Base-by-base conservation (phyloP, 2,329 filamentous ascomycete genomes). In the Emergomyces pasteurianus region DNA sequence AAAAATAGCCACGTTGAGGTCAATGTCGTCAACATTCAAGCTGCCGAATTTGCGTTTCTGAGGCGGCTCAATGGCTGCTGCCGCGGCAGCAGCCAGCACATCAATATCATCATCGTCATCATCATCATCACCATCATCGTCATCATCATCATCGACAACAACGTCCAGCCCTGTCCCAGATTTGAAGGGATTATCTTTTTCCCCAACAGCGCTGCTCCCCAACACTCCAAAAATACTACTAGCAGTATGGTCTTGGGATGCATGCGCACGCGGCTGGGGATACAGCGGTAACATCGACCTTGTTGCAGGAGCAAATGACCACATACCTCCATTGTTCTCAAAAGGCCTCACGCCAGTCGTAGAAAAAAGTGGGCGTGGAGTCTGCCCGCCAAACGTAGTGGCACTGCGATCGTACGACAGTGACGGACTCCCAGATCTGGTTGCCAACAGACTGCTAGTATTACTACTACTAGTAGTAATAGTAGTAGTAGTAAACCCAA, bases 1-100 rank as follows among this genome's bases (percentile, higher is more conserved):
- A 21, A 72, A 75, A 6, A 74, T 50, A 0, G 68, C 64, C 23
- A 68, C 62, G 4, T 63, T 58, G n/a, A 59, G 56, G 9, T 58
- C 61, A 54, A 72, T 40, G 1, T 26, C 49, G 2, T 50, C 47
- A 36, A 65, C 14, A 16, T 62, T 58, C 9, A 66, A 18, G n/a
- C 58, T 55, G 7, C 53, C 60, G 1, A 68, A 50, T 21, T 34
- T 57, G 14, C 14, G 23, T 26, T 21, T 46, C 34, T 21, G 42
- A 3, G 38, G 26, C 38, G 21, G 23, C 38, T 31, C 16, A 10
- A 43, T 34, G 18, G 55, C 55, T 6, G 23, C 55, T 21, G 38
- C 55, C 1, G 55, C 42, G 18, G 28, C 56, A n/a, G 36, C 49
- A 46, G 46, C 9, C 28, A 58, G n/a, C 49, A 42, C 31, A 2